Base-by-base conservation (phyloP, 1,284 basidiomycete genomes). In the Puccinia novopanici region DNA sequence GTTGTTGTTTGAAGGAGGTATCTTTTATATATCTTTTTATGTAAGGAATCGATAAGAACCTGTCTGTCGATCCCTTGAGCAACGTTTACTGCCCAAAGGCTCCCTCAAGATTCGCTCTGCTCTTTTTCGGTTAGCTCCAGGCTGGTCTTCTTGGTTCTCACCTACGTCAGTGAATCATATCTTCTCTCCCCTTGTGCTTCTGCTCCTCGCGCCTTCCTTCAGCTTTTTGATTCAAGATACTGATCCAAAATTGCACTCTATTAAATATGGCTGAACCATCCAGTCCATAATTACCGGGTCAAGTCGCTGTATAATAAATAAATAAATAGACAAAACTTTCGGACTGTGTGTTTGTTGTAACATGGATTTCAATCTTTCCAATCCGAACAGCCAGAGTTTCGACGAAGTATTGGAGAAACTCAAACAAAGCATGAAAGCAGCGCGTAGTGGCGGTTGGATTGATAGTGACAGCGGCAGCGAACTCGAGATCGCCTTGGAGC, bases 321-420 rank as follows among this genome's bases (percentile, higher is more conserved):
- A 27, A 57, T 3, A 57, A 8, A 22, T 57, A 34, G 4, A 34
- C 34, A 34, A 34, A 34, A 34, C 34, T 57, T 24, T 27, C 24
- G 22, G n/a, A 42, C 19, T 19, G 34, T 34, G 34, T 34, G 34
- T 34, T 34, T 19, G 1, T 48, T 34, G 42, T 40, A 13, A 50
- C 40, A 73, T 73, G 71, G 71, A 73, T 27, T 61, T 75, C 24
- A 65, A 75, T 61, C 73, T 75, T 27, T 27, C 40, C 19, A 52
- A 52, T 61, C 55, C 74, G 22, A 75, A 75, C 59, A 59, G 74
- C 42, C 75, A 77, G 37, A 77, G 75, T 37, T 68, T 77, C 24
- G 75, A 77, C 68, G 48, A 77, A 52, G 75, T 77, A 4, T 70
- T 77, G 22, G 75, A 77, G 54, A 77, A 77, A 77, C 61, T 77